phyloP scores from a whole-genome alignment of 345 rosid species.

The Citrus australasica region DNA sequence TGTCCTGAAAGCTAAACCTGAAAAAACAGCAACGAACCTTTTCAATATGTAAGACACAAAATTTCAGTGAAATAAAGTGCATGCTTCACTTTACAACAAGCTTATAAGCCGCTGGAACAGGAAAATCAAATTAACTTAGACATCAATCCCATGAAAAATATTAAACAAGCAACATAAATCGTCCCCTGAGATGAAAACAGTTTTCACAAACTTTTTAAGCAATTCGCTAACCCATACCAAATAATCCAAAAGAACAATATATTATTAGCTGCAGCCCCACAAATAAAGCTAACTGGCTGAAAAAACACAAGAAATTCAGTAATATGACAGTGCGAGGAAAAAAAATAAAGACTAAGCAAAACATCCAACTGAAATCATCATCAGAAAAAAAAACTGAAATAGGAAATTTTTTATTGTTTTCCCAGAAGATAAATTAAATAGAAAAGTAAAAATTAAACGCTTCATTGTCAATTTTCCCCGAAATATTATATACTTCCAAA shows the following conservation, averaged over 20 bases:
- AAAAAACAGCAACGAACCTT: background rate
- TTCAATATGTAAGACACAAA: background rate
- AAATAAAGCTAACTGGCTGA: background rate
- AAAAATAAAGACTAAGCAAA: background rate
- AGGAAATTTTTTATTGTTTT: background rate
- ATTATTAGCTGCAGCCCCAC: no score
- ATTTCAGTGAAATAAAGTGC: background rate
- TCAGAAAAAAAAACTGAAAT: background rate
- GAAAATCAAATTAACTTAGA: background rate
- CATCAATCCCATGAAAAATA: background rate
- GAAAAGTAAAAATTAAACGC: background rate
- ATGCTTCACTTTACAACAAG: background rate
- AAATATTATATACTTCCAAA: background rate
- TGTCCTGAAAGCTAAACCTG: conserved; percentile 6
- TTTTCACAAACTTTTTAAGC: background rate
- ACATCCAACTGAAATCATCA: background rate
- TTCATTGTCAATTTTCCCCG: background rate
- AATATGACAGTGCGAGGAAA: background rate
- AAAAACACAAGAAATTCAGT: background rate
- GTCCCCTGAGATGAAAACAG: background rate
- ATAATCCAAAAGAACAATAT: background rate
- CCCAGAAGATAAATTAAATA: background rate
- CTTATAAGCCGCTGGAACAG: background rate
- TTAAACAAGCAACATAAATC: background rate
- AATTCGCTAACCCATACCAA: background rate